A percentile compares a stretch with the other conserved stretches of the same genome.
phyloP scores from a whole-genome alignment of 2,329 filamentous ascomycete species.

The Aspergillus clavatus region DNA sequence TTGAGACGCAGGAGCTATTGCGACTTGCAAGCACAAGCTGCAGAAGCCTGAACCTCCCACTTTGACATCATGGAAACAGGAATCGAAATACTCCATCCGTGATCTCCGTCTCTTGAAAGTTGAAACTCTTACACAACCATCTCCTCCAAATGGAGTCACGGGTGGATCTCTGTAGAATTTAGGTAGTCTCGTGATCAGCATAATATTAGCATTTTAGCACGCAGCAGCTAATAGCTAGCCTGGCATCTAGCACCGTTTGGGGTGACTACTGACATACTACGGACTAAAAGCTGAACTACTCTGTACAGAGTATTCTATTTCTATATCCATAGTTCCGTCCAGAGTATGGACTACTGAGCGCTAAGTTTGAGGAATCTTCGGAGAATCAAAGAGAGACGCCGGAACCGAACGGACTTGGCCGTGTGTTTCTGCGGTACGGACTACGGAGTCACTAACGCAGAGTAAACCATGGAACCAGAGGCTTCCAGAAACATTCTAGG shows the following conservation, averaged over 20 bases:
- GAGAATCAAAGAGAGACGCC: neutral
- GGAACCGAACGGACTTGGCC: neutral
- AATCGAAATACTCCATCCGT: neutral
- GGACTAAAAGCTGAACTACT: no score
- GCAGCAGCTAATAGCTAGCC: neutral
- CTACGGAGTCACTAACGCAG: neutral
- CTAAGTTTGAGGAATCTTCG: no score
- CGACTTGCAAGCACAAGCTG: no score
- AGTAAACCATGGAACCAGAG: neutral
- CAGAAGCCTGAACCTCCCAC: no score
- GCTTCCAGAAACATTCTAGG: neutral
- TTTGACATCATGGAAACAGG: no score
- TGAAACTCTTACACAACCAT: neutral
- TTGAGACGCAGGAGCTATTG: no score
- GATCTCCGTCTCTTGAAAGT: no score
- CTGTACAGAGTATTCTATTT: no score
- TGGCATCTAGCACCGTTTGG: neutral
- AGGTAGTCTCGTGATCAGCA: neutral
- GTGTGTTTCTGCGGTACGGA: neutral
- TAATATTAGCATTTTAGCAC: no score
- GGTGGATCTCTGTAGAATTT: neutral
- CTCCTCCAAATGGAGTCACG: neutral
- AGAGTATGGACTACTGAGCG: no score
- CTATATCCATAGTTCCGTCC: neutral
- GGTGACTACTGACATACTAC: no score